Base-by-base conservation (phyloP, 129 eudicot species). In the Helianthus tuberosus region DNA sequence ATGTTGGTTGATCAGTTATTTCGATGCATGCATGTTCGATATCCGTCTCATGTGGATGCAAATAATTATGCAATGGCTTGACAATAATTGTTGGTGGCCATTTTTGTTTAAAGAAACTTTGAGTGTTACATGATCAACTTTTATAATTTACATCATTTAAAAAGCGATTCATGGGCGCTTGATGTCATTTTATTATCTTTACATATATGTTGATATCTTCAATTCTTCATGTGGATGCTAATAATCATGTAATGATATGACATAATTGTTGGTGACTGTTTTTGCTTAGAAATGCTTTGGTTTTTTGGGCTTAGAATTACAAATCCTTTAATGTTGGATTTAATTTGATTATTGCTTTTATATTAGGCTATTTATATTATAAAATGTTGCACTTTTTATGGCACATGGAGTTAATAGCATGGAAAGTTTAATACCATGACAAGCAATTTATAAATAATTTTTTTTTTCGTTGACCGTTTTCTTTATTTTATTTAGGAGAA, bases 401-500 rank as follows among this genome's bases (percentile, higher is more conserved):
- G 66, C 39, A 69, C 6, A 14, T 0, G 16, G 67, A 58, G 46
- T 60, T 72, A 0, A 11, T 61, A 16, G 35, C 16, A 6, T 25
- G 69, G 66, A 35, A 15, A 6, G 46, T 51, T 8, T 51, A 52
- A 5, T 6, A 4, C 49, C 10, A 51, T 69, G 16, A 38, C 8
- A 49, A 5, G n/a, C 11, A 20, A 0, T 41, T 68, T 11, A 11
- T 60, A 12, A 11, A n/a, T 51, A 23, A 17, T 7, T 8, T 8
- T 8, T 25, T 11, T 32, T 38, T 78, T 11, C 57, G 32, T 35
- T 62, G 43, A 67, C 43, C 1, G 25, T 44, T 25, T 15, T 25
- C 5, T n/a, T 11, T 49, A 10, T 49, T 49, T 29, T 0, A 27
- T 27, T 14, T 83, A 94, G 98, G 98, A 46, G 98, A 94, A 80